Base-by-base conservation (phyloP, 163 green algal genomes). In the Trebouxiophyceae sp. region DNA sequence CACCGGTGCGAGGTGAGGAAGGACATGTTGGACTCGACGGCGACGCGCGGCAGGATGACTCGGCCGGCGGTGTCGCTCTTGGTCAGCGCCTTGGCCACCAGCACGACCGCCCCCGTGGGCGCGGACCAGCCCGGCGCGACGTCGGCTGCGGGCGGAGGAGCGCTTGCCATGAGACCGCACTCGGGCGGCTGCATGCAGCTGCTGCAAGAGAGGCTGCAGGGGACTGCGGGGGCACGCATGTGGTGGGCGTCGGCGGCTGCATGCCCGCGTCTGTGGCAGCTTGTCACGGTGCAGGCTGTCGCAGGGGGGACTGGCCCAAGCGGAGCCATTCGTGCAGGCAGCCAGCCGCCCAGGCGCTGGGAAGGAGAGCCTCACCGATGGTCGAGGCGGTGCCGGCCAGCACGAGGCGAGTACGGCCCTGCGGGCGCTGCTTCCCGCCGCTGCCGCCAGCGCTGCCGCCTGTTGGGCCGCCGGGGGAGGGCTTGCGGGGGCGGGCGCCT, bases 71-170 rank as follows among this genome's bases (percentile, higher is more conserved):
- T 79, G 46, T 84, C 76, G 57, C 76, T 87, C 32, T 81, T 81
- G 47, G 86, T 92, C 31, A 92, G 73, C 23, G 71, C 60, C 70
- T 92, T 92, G 65, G 85, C 81, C 60, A 91, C 81, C 60, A 92
- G 70, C 57, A 92, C 69, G 39, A 50, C 39, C 39, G 39, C 8
- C 16, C 39, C 39, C 8, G 8, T 8, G 16, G 39, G 39, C 39
- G 16, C 12, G 39, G 39, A 50, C 39, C 39, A 50, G 39, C 39
- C 39, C 8, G 39, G 39, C 12, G 8, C 39, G 12, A 50, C 39
- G 16, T 50, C 39, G 39, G 12, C 39, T 50, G 39, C 39, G 16
- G 8, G 39, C 16, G 39, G 39, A n/a, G 8, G 39, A 50, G 39
- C n/a, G n/a, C n/a, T n/a, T n/a, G n/a, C n/a, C n/a, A n/a, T n/a